Evolutionary conservation across 208 protist species (phyloP).

Genomic region (Leishmania martiniquensis): DNA sequence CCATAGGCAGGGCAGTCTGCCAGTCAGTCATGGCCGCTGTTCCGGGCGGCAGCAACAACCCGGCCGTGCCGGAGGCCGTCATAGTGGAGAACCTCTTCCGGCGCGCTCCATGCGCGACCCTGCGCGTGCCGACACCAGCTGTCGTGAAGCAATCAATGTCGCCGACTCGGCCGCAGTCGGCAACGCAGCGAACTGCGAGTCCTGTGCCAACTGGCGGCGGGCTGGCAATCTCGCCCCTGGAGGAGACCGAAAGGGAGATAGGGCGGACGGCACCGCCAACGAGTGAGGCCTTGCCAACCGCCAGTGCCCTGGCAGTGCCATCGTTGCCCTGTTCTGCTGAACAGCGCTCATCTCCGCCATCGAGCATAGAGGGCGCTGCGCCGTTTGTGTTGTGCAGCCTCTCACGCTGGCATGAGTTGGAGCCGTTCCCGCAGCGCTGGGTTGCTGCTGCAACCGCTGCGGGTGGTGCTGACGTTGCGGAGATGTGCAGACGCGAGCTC

Average conservation of each 20-base stretch:
- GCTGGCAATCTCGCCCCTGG: neutral
- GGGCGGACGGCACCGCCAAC: neutral
- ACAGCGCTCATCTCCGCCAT: neutral
- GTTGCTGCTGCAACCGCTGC: neutral
- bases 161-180: neutral
- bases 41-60: conserved; percentile 28
- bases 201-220: no score
- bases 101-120: conserved; percentile 22
- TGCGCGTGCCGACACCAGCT: conserved; percentile 4
- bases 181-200: neutral
- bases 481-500: neutral
- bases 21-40: conserved; percentile 32
- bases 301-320: neutral
- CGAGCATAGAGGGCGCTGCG: conserved; percentile 12
- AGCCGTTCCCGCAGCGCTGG: conserved; percentile 18
- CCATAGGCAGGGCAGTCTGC: conserved; percentile 23
- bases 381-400: conserved; percentile 28
- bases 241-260: neutral
- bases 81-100: conserved; percentile 35
- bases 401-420: conserved; percentile 22
- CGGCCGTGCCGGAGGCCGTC: conserved; percentile 36
- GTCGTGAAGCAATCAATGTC: neutral
- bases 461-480: neutral
- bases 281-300: neutral
- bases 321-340: neutral